These are phyloP conservation scores for Mycena kentingensis DNA, from an alignment of 768 basidiomycete genomes.

Conservation along the genomic window DNA sequence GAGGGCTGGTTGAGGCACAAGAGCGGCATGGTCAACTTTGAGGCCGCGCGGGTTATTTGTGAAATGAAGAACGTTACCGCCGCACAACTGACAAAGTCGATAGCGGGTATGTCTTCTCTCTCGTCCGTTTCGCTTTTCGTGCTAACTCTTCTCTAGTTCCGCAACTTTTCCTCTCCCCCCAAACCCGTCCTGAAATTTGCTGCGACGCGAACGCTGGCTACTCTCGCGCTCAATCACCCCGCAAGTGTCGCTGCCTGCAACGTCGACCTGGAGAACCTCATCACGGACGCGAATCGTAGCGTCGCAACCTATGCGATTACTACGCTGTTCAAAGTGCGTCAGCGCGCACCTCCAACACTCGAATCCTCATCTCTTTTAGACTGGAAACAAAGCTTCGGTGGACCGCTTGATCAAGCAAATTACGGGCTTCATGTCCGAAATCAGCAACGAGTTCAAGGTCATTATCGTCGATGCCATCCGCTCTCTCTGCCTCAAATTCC, in stretches of 20 bases:
- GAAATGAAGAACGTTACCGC: constrained; percentile 87
- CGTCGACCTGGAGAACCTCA: constrained; percentile 94
- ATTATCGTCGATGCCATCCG: constrained; percentile 99
- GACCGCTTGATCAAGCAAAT: constrained; percentile 99
- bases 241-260: constrained; percentile 89
- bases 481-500: constrained; percentile 98
- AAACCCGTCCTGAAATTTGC: constrained; percentile 96
- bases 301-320: constrained; percentile 99
- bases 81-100: constrained; percentile 80
- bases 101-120: constrained; percentile 65
- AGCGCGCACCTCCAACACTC: background rate
- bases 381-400: constrained; percentile 97
- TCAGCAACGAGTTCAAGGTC: constrained; percentile 99
- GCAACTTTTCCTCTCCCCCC: constrained; percentile 93
- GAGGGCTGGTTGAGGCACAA: constrained; percentile 97
- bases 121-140: background rate
- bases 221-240: constrained; percentile 86
- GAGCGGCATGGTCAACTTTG: constrained; percentile 99
- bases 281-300: constrained; percentile 92
- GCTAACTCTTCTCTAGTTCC: constrained; percentile 58
- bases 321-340: constrained; percentile 85
- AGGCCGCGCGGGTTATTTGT: constrained; percentile 96
- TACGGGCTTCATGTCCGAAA: constrained; percentile 97
- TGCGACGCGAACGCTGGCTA: constrained; percentile 91
- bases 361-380: constrained; percentile 49